Conservation (phyloP, 495 filamentous ascomycete genomes). For the Cladorrhinum samala region DNA sequence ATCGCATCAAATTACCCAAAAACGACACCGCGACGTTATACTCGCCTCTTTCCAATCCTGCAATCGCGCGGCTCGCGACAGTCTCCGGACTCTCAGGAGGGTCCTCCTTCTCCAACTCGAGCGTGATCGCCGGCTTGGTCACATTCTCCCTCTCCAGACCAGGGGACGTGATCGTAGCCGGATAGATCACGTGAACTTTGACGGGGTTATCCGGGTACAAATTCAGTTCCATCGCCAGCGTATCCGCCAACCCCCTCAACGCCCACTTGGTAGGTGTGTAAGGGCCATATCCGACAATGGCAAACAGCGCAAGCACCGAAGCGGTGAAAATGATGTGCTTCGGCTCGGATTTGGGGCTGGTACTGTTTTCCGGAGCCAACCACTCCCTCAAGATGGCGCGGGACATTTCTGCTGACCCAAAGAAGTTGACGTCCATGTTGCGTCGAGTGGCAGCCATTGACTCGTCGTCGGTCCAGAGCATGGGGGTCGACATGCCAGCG, state of each 20-base stretch:
- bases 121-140: constrained; percentile 76
- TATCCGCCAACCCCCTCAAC: constrained; percentile 75
- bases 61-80: constrained; percentile 64
- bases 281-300: constrained; percentile 75
- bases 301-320: constrained; percentile 66
- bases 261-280: constrained; percentile 86
- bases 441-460: constrained; percentile 54
- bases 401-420: constrained; percentile 79
- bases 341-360: constrained; percentile 35
- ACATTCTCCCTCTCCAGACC: constrained; percentile 73
- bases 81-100: constrained; percentile 69
- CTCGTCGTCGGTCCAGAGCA: constrained; percentile 68
- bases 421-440: constrained; percentile 93
- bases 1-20: constrained; percentile 63
- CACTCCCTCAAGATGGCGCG: constrained; percentile 59
- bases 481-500: constrained; percentile 69
- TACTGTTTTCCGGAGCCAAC: constrained; percentile 43
- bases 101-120: constrained; percentile 75
- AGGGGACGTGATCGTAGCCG: constrained; percentile 71
- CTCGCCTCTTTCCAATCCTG: constrained; percentile 70
- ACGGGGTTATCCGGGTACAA: constrained; percentile 67
- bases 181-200: constrained; percentile 76
- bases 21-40: constrained; percentile 69
- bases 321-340: constrained; percentile 86
- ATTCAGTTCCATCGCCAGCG: constrained; percentile 73